Base-by-base conservation (phyloP, 2,329 filamentous ascomycete genomes). In the Sporothrix protearum region DNA sequence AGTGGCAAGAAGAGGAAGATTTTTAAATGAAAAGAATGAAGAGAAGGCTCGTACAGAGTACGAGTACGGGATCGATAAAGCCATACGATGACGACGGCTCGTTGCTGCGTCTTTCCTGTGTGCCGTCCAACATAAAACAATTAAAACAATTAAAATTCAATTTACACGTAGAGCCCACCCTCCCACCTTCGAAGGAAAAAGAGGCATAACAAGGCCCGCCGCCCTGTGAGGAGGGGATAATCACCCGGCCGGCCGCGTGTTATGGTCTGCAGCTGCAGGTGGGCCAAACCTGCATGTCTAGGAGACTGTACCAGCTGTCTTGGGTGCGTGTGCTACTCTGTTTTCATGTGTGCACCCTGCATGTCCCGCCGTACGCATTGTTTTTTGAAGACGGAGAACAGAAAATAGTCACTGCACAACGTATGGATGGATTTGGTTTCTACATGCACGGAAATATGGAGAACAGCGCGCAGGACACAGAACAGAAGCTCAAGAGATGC, bases 161-260 rank as follows among this genome's bases (percentile, higher is more conserved):
- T 57, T 30, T 61, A 22, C 33, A n/a, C 19, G 57, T 47, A 47
- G 42, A 47, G 6, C 1, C 42, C 42, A 47, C 39, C 1, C 3
- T 42, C 2, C 6, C 1, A 42, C 42, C 14, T 16, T 19, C 9
- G 49, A 25, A 28, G 49, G 39, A 39, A 36, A 63, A 19, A 30
- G 12, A n/a, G 63, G 63, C 63, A 42, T 33, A 16, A 53, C 64
- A 55, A 25, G 47, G 47, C 64, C 63, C 10, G 36, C 14, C 39
- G 66, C 66, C 66, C 33, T 68, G 66, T 25, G 66, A 68, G 66
- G 66, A 68, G 42, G 63, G 30, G 47, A 36, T 28, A 42, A 68
- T 55, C 49, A 49, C 45, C 64, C 61, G 39, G 61, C 61, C 25
- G 28, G 30, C 55, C 30, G 49, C 25, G 39, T 64, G 36, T 22